phyloP scores from a whole-genome alignment of 306 rosid species.

The Mimosa pudica region DNA sequence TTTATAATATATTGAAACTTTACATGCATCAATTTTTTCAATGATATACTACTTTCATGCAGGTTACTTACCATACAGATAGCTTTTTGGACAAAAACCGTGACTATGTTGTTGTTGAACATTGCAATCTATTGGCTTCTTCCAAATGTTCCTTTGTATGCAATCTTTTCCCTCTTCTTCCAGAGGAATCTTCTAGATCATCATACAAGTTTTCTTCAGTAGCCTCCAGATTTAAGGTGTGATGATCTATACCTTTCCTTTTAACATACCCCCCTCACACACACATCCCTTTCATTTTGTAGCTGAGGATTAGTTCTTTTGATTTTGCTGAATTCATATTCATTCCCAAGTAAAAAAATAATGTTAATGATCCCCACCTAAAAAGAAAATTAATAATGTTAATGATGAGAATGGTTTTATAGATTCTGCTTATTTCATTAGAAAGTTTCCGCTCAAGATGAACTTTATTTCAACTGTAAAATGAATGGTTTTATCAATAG shows the following conservation, averaged over 20 bases:
- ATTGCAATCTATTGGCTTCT: conserved; percentile 82
- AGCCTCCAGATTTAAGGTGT: conserved; percentile 93
- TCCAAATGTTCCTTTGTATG: conserved; percentile 81
- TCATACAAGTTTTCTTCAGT: conserved; percentile 96
- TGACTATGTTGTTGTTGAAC: conserved; percentile 94
- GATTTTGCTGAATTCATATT: not conserved
- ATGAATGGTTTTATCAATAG: not conserved
- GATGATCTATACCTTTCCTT: conserved; percentile 14
- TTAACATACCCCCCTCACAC: not conserved
- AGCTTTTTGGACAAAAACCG: conserved; percentile 90
- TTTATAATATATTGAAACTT: conserved; percentile 24
- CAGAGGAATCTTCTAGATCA: conserved; percentile 90
- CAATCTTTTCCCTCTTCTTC: conserved; percentile 66
- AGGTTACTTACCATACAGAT: conserved; percentile 96
- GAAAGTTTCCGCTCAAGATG: not conserved
- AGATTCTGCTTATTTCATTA: not conserved
- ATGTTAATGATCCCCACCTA: not conserved
- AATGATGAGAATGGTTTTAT: not conserved
- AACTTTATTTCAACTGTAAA: not conserved
- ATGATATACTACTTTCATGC: conserved; percentile 33
- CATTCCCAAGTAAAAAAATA: not conserved
- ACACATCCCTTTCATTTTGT: not conserved
- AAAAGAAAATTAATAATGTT: not conserved
- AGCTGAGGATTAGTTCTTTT: not conserved
- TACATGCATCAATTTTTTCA: conserved; percentile 21